Percentiles rank a stretch among this genome's conserved stretches.
These are phyloP conservation scores for Yamadazyma buinensis DNA, from an alignment of 1,139 yeast species.

Conservation along the genomic window DNA sequence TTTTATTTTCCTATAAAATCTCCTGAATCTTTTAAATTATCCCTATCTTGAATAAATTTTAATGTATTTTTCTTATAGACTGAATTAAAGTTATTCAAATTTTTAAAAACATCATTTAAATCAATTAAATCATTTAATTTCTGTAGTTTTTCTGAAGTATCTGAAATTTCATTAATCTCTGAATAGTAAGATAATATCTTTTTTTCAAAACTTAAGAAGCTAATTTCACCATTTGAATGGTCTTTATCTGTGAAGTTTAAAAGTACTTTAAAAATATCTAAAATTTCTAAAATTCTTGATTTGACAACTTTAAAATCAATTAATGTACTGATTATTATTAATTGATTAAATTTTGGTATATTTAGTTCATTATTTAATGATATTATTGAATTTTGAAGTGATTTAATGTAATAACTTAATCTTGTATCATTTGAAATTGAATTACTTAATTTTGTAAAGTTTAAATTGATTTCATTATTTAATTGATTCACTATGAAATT, in stretches of 20 bases:
- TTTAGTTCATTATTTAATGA: conserved; percentile 46
- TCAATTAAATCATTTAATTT: conserved; percentile 43
- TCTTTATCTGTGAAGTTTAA: conserved; percentile 30
- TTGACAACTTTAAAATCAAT: conserved; percentile 42
- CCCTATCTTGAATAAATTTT: conserved; percentile 11
- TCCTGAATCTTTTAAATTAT: conserved; percentile 26
- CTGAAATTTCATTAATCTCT: conserved; percentile 7
- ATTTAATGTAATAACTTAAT: conserved; percentile 60
- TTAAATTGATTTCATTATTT: conserved; percentile 30
- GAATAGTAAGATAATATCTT: conserved; percentile 15
- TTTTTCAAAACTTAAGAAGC: conserved; percentile 15
- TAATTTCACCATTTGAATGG: conserved; percentile 4
- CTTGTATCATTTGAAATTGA: conserved; percentile 28
- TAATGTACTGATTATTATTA: conserved; percentile 37
- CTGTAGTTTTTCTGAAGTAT: conserved; percentile 24
- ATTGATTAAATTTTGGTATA: conserved; percentile 24
- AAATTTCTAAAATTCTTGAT: conserved; percentile 40
- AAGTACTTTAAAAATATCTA: conserved; percentile 41
- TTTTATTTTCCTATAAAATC: too few relatives aligned
- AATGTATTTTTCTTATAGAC: conserved; percentile 42
- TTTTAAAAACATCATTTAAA: conserved; percentile 49
- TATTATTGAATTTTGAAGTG: conserved; percentile 53
- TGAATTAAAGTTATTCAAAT: conserved; percentile 45
- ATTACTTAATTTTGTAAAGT: conserved; percentile 14
- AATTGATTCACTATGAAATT: conserved; percentile 59